Base-by-base conservation (phyloP, 148 eudicot species). In the Suaeda aralocaspica region DNA sequence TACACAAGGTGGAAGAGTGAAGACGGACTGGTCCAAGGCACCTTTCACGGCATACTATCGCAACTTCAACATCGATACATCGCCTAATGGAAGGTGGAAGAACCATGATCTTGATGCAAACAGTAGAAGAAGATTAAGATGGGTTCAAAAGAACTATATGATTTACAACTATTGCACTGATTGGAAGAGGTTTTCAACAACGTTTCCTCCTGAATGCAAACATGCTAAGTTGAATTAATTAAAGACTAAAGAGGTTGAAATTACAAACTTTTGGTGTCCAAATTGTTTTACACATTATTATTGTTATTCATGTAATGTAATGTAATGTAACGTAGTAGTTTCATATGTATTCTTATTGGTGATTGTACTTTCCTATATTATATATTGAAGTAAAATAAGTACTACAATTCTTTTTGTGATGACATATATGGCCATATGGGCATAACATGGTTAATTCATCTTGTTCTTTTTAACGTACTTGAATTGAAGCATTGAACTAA, bases 131-230 rank as follows among this genome's bases (percentile, higher is more conserved):
- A 57, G 84, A 30, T 46, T 85, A 24, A 76, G 75, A 48, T 85
- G 86, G 89, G 89, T 74, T 49, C 89, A 79, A 34, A 59, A 73
- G n/a, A 74, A 81, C 30, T 77, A 64, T 56, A 83, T 81, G 89
- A 72, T 85, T 26, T 85, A 85, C 66, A 71, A 85, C 39, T 85
- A 85, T 39, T 85, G 89, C 50, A 51, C 26, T 4, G 89, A 85
- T 64, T 50, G 22, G 13, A 72, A 74, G 55, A 76, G 89, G 4
- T 85, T 76, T 56, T 74, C 86, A 21, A 65, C 71, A 5, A 77
- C 80, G 18, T 42, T 74, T 24, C 89, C 89, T 26, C 57, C 70
- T 0, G 86, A 85, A 61, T 85, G 89, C 76, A 80, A 68, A 33
- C 76, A 46, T 42, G 55, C 64, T 30, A 72, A 67, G 57, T 31